Conservation (phyloP, 139 green algal genomes). For the Nannochloris sp. region DNA sequence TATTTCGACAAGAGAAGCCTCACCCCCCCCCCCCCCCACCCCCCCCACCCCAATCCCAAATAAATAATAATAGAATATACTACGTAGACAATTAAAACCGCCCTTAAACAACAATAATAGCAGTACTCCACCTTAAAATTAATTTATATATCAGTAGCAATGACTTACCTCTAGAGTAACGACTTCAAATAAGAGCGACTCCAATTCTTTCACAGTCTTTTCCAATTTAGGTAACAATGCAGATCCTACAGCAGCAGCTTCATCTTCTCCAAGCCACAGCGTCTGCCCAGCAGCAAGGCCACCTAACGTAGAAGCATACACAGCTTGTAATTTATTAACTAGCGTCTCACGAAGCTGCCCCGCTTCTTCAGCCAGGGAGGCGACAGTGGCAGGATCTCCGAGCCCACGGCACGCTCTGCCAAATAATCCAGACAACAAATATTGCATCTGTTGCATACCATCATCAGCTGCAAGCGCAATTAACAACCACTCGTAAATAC, state of each 20-base stretch:
- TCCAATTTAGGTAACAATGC: slow-evolving; percentile 73
- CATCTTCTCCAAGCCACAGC: slow-evolving; percentile 76
- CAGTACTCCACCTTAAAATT: not conserved
- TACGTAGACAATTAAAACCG: not conserved
- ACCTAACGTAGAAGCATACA: not conserved
- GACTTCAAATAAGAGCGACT: slow-evolving; percentile 69
- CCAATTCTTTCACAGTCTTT: slow-evolving; percentile 51
- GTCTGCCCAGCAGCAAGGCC: slow-evolving; percentile 13
- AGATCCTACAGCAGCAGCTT: slow-evolving; percentile 53
- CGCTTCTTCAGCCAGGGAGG: not conserved
- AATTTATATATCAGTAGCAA: slow-evolving; percentile 6
- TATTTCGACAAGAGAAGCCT: too few species aligned
- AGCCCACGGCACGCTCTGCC: slow-evolving; percentile 48
- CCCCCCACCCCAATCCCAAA: too few species aligned
- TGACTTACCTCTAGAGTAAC: slow-evolving; percentile 58
- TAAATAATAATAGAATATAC: not conserved
- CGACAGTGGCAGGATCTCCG: not conserved
- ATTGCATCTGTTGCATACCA: slow-evolving; percentile 59
- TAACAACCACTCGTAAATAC: slow-evolving; percentile 77
- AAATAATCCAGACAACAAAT: slow-evolving; percentile 33
- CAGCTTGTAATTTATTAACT: slow-evolving; percentile 25
- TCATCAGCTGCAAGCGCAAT: slow-evolving; percentile 58
- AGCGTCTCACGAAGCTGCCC: slow-evolving; percentile 26
- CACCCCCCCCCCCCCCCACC: too few species aligned
- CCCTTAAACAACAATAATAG: not conserved